These are phyloP conservation scores for Malus hybrid DNA, from an alignment of 331 rosid species.

Conservation along the genomic window DNA sequence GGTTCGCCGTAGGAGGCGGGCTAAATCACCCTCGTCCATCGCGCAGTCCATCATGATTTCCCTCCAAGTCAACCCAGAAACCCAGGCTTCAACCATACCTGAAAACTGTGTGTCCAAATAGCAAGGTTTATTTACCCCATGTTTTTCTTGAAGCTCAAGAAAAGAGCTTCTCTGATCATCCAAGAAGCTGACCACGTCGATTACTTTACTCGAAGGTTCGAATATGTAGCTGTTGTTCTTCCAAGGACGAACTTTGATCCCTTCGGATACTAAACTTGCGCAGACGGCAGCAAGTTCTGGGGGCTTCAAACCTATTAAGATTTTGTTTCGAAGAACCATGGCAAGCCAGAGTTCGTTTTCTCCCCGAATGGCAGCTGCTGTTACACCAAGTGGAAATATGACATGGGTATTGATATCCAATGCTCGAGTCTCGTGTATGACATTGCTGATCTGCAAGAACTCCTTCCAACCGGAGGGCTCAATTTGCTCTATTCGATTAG, in stretches of 20 bases:
- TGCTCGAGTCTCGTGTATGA: slow-evolving; percentile 81
- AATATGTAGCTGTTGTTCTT: slow-evolving; percentile 64
- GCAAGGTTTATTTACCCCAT: slow-evolving; percentile 60
- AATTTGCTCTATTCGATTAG: slow-evolving; percentile 73
- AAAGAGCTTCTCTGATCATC: slow-evolving; percentile 61
- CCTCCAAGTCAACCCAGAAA: slow-evolving; percentile 92
- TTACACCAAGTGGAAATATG: slow-evolving; percentile 85
- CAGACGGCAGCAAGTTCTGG: slow-evolving; percentile 75
- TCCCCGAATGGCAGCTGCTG: slow-evolving; percentile 92
- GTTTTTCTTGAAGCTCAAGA: slow-evolving; percentile 61
- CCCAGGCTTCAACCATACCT: slow-evolving; percentile 99
- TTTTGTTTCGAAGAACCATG: slow-evolving; percentile 75
- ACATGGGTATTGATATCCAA: slow-evolving; percentile 64
- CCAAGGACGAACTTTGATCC: slow-evolving; percentile 85
- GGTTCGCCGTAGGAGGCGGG: slow-evolving; percentile 85
- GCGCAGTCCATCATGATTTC: slow-evolving; percentile 99
- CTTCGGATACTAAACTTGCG: slow-evolving; percentile 81
- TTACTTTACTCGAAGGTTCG: slow-evolving; percentile 59
- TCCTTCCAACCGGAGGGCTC: slow-evolving; percentile 99
- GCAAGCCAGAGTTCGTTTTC: slow-evolving; percentile 99
- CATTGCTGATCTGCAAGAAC: slow-evolving; percentile 87
- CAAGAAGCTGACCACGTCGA: slow-evolving; percentile 35
- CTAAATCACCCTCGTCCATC: slow-evolving; percentile 95
- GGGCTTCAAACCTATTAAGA: slow-evolving; percentile 63
- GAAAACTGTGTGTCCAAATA: slow-evolving; percentile 80